These are phyloP conservation scores for Colletotrichum cordylinicola DNA, from an alignment of 2,329 filamentous ascomycete species.

Conservation along the genomic window DNA sequence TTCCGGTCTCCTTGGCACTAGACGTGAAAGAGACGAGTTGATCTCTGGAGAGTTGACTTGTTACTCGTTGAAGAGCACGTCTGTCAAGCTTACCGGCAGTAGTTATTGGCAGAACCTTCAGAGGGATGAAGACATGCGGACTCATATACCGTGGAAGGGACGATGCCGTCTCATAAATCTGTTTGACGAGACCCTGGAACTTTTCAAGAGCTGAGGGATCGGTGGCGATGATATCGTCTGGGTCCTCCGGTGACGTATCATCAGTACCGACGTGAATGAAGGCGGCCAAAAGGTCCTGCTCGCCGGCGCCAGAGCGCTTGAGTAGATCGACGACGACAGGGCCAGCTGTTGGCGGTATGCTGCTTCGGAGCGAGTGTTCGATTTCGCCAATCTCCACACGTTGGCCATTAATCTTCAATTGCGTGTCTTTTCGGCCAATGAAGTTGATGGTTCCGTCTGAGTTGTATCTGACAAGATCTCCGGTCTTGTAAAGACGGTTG, in stretches of 20 bases:
- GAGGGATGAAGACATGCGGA: constrained; percentile 15
- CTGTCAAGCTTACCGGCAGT: constrained; percentile 23
- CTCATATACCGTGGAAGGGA: constrained; percentile 22
- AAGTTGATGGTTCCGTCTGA: constrained; percentile 28
- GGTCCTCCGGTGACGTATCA: neutral
- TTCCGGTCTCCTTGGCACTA: neutral
- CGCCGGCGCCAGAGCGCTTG: neutral
- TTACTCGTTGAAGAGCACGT: neutral
- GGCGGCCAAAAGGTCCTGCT: neutral
- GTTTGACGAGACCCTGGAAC: neutral
- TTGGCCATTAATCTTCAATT: constrained; percentile 38
- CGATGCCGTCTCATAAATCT: neutral
- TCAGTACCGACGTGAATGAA: neutral
- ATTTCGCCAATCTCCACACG: constrained; percentile 37
- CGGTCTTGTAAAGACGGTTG: constrained; percentile 26
- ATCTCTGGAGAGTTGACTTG: neutral
- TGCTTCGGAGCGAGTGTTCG: constrained; percentile 36
- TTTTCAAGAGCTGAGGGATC: neutral
- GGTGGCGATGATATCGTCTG: neutral
- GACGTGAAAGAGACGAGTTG: neutral
- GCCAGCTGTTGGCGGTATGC: neutral
- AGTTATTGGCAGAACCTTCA: constrained; percentile 11
- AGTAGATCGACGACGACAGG: neutral
- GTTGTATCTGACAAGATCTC: constrained; percentile 28
- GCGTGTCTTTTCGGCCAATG: constrained; percentile 30